These are phyloP conservation scores for Epichloe hybrida DNA, from an alignment of 2,329 filamentous ascomycete species.

Conservation along the genomic window DNA sequence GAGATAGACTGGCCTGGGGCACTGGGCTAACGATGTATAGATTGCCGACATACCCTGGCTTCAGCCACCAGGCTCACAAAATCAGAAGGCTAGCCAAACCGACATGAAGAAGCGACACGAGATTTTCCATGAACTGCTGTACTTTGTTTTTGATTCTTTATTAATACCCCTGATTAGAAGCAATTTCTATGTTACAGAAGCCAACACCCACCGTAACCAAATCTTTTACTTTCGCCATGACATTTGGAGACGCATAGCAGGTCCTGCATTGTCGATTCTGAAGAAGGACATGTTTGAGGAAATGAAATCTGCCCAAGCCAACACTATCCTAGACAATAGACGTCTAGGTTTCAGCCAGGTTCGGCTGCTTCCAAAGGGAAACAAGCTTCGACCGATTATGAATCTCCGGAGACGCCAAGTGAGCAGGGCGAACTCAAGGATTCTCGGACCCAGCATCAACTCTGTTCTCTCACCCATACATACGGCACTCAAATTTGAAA, in stretches of 20 bases:
- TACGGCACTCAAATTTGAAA: constrained; percentile 67
- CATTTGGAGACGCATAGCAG: constrained; percentile 65
- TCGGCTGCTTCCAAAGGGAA: constrained; percentile 65
- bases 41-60: constrained; percentile 63
- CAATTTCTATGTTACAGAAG: constrained; percentile 93
- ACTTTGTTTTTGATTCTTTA: constrained; percentile 86
- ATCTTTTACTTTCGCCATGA: constrained; percentile 94
- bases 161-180: constrained; percentile 73
- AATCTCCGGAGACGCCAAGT: constrained; percentile 61
- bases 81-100: constrained; percentile 48
- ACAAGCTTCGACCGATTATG: constrained; percentile 68
- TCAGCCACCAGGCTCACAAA: constrained; percentile 32
- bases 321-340: constrained; percentile 44
- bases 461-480: constrained; percentile 56
- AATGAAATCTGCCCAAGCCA: constrained; percentile 43
- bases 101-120: constrained; percentile 67
- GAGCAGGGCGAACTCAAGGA: constrained; percentile 49
- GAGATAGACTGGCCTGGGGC: not conserved
- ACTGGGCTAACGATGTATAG: constrained; percentile 25
- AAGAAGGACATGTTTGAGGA: constrained; percentile 69
- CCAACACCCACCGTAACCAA: constrained; percentile 62
- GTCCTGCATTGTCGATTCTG: constrained; percentile 55
- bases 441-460: constrained; percentile 30
- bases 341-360: constrained; percentile 65
- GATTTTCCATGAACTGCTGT: constrained; percentile 72